Evolutionary conservation across 2,329 filamentous ascomycete genomes (phyloP), one percentile per base, ranked within the genome.

Genomic region (Claviceps pazoutovae): DNA sequence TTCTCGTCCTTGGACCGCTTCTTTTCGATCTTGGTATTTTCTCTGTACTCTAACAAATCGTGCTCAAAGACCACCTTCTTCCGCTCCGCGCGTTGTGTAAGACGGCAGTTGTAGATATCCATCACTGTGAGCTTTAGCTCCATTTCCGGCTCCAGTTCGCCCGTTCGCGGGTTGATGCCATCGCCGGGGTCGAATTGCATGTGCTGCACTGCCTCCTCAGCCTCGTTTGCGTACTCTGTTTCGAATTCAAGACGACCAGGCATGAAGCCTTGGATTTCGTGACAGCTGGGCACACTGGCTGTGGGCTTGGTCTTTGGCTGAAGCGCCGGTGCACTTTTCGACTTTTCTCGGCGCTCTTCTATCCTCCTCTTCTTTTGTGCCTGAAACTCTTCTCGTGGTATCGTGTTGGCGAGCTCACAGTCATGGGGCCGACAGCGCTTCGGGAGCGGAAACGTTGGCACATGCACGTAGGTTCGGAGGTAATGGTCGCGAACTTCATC

Each of bases 231-330:
- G 64, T 95, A 93, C 62, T 98, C 93, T 0, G 88, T 96, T 73
- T 98, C 93, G 57, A 98, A 98, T 63, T 98, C 93, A 57, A 98
- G 70, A 42, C 93, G 88, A 45, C 93, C 93, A 3, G 93, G 93
- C 93, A 98, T 98, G 66, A 95, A 98, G 3, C 93, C 93, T 68
- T 96, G 89, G 39, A 98, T 93, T 68, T 98, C 93, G 71, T 98
- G 93, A 66, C 93, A 98, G 37, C 89, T 85, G 0, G 93, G 93
- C 2, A 96, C 89, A 71, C 87, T 95, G 8, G 90, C 90, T 0
- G 91, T 97, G 0, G 93, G 93, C 64, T 97, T 97, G 60, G 91
- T 90, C 68, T 96, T 95, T 1, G 91, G 88, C 23, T 88, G 86
- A 39, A 89, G 77, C 1, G 88, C 84, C 1, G 88, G 82, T 8